Evolutionary conservation across 129 eudicot species (phyloP).

Genomic region (Helichrysum umbraculigerum): DNA sequence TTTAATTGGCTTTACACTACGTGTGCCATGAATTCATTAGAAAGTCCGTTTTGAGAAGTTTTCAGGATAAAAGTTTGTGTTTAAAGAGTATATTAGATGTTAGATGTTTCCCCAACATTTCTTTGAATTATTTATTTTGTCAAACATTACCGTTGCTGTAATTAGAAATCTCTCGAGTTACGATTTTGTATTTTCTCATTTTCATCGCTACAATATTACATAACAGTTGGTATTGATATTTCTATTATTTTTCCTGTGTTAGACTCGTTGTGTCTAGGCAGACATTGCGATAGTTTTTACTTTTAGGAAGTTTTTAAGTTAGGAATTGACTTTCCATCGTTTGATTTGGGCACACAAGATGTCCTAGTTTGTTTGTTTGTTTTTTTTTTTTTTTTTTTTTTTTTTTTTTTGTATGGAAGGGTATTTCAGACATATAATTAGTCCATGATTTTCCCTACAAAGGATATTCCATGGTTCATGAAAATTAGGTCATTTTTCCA

Average conservation of each 20-base stretch:
- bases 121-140: neutral
- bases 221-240: neutral
- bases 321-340: no score
- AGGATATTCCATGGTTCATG: no score
- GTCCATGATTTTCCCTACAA: no score
- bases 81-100: neutral
- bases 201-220: no score
- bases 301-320: no score
- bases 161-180: neutral
- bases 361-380: no score
- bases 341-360: no score
- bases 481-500: no score
- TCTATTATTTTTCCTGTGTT: neutral
- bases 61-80: neutral
- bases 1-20: neutral
- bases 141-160: neutral
- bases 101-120: no score
- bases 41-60: neutral
- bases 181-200: neutral
- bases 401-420: no score
- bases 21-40: neutral
- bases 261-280: neutral
- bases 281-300: neutral
- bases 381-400: no score
- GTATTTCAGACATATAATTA: no score